These are phyloP conservation scores for Drechslera avenae DNA, from an alignment of 2,329 filamentous ascomycete species.

Conservation along the genomic window DNA sequence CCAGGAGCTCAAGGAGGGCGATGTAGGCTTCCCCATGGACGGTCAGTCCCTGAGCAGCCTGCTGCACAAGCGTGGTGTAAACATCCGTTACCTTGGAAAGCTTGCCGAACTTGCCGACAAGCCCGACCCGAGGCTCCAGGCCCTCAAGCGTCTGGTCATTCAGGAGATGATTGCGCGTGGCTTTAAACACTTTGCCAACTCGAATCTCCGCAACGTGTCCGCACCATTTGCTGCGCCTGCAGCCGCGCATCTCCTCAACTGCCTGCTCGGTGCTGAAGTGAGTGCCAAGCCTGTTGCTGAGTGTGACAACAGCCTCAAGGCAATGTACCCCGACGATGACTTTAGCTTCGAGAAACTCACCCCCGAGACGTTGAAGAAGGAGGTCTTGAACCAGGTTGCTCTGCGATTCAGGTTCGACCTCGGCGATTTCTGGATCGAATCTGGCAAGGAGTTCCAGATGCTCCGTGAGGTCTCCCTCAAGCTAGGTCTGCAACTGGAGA, in stretches of 20 bases:
- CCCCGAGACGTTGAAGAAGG: conserved; percentile 70
- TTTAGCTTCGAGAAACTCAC: conserved; percentile 80
- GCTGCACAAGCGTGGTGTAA: conserved; percentile 96
- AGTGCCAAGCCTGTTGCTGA: conserved; percentile 81
- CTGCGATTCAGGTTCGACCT: conserved; percentile 79
- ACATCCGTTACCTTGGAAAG: conserved; percentile 92
- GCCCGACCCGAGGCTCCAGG: conserved; percentile 71
- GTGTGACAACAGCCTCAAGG: conserved; percentile 73
- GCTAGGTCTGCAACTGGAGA: conserved; percentile 84
- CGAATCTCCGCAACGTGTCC: conserved; percentile 79
- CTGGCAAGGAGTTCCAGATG: conserved; percentile 77
- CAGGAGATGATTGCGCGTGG: conserved; percentile 95
- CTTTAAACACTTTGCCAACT: conserved; percentile 89
- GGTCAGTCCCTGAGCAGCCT: conserved; percentile 87
- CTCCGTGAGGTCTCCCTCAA: conserved; percentile 88
- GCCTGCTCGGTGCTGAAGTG: conserved; percentile 76
- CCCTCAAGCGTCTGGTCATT: conserved; percentile 75
- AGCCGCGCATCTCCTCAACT: conserved; percentile 89
- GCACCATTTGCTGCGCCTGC: conserved; percentile 79
- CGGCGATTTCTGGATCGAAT: conserved; percentile 67
- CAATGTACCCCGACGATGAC: conserved; percentile 80
- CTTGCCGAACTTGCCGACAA: conserved; percentile 69
- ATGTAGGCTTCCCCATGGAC: conserved; percentile 98
- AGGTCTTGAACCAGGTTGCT: conserved; percentile 72
- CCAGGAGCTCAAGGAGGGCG: conserved; percentile 85